Conservation (phyloP, 2,329 filamentous ascomycete species). For the Fusarium agapanthi region DNA sequence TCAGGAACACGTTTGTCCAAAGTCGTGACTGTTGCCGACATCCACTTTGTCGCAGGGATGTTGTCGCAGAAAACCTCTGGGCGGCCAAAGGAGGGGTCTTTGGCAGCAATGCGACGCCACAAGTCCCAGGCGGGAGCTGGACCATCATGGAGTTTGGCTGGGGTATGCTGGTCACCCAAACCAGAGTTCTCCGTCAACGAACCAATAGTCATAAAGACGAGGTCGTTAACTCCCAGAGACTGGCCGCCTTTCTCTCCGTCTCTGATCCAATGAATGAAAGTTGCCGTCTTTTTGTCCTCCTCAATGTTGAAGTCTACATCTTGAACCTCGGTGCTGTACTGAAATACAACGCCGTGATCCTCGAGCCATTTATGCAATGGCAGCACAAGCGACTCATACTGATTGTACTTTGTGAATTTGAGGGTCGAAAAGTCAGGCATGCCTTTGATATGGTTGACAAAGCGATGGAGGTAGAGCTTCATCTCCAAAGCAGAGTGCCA, state of each 20-base stretch:
- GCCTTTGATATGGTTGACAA: conserved; percentile 2
- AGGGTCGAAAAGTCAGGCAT: conserved; percentile 3
- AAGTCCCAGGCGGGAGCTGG: conserved; percentile 2
- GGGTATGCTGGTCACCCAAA: not conserved
- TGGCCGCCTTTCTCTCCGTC: not conserved
- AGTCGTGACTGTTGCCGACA: not conserved
- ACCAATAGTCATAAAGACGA: not conserved
- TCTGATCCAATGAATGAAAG: not conserved
- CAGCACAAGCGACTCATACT: not conserved
- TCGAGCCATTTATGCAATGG: not conserved
- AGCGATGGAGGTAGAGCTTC: not conserved
- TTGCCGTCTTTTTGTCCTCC: not conserved
- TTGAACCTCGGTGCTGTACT: not conserved
- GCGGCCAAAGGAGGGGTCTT: not conserved
- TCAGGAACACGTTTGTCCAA: not conserved
- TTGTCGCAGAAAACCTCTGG: not conserved
- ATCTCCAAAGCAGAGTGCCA: conserved; percentile 1
- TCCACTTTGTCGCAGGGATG: not conserved
- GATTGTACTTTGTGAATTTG: not conserved
- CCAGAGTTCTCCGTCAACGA: not conserved
- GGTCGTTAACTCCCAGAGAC: not conserved
- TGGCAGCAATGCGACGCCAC: not conserved
- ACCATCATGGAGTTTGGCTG: not conserved
- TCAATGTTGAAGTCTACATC: not conserved
- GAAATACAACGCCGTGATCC: not conserved